Evolutionary conservation across 352 stramenopile genomes (phyloP), one percentile per base, ranked within the genome.

Genomic region (Globisporangium recalcitrans): DNA sequence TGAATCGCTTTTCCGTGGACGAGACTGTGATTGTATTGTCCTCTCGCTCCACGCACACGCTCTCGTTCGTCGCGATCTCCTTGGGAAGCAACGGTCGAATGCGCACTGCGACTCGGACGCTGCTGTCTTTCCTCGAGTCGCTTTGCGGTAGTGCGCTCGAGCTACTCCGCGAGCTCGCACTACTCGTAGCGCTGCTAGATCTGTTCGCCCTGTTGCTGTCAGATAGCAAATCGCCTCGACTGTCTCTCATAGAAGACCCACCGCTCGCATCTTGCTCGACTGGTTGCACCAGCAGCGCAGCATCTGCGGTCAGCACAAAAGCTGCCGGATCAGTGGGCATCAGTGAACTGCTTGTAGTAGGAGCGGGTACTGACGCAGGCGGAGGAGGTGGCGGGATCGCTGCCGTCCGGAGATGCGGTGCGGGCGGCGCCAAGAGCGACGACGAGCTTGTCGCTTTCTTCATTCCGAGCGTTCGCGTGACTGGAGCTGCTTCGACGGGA

Each of bases 11-110:
- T 31, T 82, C 68, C 13, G 67, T 71, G 2, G 65, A 69, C 1
- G 64, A 58, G 29, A 93, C 42, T 24, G 67, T 42, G 9, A 93
- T 68, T 11, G 71, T 73, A 44, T 77, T 71, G 6, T 48, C 69
- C 26, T 74, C 60, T 1, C 63, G 74, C 32, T 80, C 52, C 4
- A 90, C 75, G 57, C 73, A 87, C 26, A 68, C 76, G 46, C 57
- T 46, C 26, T 80, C 74, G 44, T 79, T 85, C 14, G 65, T 56
- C 8, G 71, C 78, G 19, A 94, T 70, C 63, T 95, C 87, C 42
- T 88, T 89, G 6, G 87, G 87, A 29, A 95, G 62, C 49, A 90
- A 68, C 47, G 87, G 87, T 19, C 87, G 85, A 31, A 95, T 79
- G 9, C 87, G 87, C 53, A 95, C 78, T 0, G 83, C 85, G 11